A percentile compares a stretch with the other conserved stretches of the same genome.
Conservation (phyloP, 139 green algal species). For the Chlamydomonas sp. region DNA sequence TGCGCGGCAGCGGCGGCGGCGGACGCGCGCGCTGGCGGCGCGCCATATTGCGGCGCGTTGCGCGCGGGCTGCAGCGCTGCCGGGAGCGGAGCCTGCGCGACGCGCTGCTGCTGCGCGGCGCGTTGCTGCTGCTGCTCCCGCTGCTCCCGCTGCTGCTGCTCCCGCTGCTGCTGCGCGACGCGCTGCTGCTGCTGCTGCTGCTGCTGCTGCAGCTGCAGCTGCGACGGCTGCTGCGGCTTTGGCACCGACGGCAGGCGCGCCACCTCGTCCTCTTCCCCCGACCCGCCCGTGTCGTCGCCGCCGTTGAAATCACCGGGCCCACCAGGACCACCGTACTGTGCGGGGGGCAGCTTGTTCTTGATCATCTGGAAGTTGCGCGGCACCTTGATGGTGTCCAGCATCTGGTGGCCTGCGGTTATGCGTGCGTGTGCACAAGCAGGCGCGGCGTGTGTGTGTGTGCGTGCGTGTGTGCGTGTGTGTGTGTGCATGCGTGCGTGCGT, state of each 20-base stretch:
- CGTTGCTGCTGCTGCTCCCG: constrained; percentile 5
- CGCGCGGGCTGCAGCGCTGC: not conserved
- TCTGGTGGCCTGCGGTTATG: too few species aligned
- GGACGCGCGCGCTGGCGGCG: not conserved
- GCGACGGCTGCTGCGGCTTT: not conserved
- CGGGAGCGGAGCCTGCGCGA: not conserved
- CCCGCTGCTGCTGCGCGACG: not conserved
- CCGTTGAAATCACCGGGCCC: not conserved
- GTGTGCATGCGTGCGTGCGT: not conserved
- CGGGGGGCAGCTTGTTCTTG: constrained; percentile 39
- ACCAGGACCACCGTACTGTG: constrained; percentile 19
- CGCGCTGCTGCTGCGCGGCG: not conserved
- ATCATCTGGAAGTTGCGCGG: constrained; percentile 37
- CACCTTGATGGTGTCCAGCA: constrained; percentile 50
- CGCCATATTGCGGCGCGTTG: too few species aligned
- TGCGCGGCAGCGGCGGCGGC: not conserved
- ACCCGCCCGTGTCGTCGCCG: not conserved
- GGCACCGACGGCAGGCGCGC: not conserved
- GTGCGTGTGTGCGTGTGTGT: not conserved
- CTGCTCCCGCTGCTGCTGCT: constrained; percentile 1
- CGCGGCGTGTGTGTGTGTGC: not conserved
- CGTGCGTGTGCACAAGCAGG: too few species aligned
- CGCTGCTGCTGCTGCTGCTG: constrained; percentile 8
- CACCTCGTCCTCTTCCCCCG: constrained; percentile 1
- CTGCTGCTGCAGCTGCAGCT: not conserved